Base-by-base conservation (phyloP, 305 asterid species). In the Fraxinus platypoda region DNA sequence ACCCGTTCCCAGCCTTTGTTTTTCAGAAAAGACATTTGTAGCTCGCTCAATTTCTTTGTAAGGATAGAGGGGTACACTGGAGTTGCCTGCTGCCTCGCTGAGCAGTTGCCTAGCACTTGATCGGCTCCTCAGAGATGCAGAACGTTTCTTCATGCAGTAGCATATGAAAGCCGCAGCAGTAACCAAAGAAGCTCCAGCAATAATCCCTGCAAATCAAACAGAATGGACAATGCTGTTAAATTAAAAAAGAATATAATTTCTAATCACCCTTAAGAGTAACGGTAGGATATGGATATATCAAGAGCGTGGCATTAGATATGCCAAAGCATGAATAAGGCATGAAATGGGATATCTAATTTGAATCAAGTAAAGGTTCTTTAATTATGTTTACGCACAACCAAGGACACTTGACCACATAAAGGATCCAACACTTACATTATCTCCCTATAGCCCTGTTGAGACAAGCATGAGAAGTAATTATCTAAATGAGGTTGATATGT, bases 71-170 rank as follows among this genome's bases (percentile, higher is more conserved):
- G 81, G 93, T 54, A 97, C 88, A 46, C 87, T 87, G 17, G 91
- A 81, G 90, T 82, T 85, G 49, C 97, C 98, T 8, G 97, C 92
- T 70, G 95, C 98, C 85, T 90, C 98, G 4, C 79, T 74, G 74
- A 94, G 87, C 76, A 92, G 91, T 59, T 94, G 97, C 88, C 81
- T 91, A 1, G 96, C 93, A 34, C 92, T 92, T 81, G 82, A 74
- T 81, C 88, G 86, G 84, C 76, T 88, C 82, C 76, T 89, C 74
- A 87, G 46, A 64, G 87, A 77, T 31, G 80, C 81, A 0, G 93
- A 85, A 9, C 98, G 91, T 78, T 80, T 90, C 57, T 84, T 90
- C 35, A 91, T 17, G 87, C 90, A 91, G 91, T 49, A 89, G 85
- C 33, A 88, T 80, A 90, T 52, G 82, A 84, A 73, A 41, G 91